Evolutionary conservation across 108 stramenopile genomes (phyloP), one percentile per base, ranked within the genome.

Genomic region (Cyclostephanos tholiformis): DNA sequence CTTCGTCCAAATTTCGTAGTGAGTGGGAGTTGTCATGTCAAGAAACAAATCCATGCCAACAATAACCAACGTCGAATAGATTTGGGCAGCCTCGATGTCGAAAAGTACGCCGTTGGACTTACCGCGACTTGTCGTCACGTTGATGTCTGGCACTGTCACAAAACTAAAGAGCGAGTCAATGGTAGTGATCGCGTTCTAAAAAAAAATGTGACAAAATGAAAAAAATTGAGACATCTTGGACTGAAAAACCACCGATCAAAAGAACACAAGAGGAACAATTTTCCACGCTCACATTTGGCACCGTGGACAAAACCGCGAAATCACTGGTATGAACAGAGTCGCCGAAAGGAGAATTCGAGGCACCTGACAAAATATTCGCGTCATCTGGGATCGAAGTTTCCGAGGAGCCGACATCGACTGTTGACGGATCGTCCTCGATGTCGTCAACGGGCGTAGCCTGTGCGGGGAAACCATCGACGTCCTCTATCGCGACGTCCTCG

Each of bases 1-100:
- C 43, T 65, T 65, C 44, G 46, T 19, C 64, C 64, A 65, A 46
- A 65, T 46, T 23, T 65, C 64, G 11, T 65, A 65, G 39, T 65
- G 64, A 26, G 46, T 49, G 1, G 43, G 26, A 19, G 64, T 48
- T 20, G 64, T 65, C 22, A 25, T 65, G 41, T 46, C 46, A 46
- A 65, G 64, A 10, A 25, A 46, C 44, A 65, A 46, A 26, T 65
- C 64, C 64, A 65, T 48, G 12, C 64, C 64, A 17, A 44, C 41
- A 6, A 65, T 46, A 14, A 49, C 43, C 14, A 46, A 23, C 22
- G 64, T 48, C 8, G 63, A 19, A 5, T 25, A 26, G 23, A 11
- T 27, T 13, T 32, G 35, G 20, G 39, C 19, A 14, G 44, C 22
- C 22, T 65, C 46, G 10, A 65, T 19, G 26, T 65, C 46, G 26